Conservation (phyloP, 179 eudicot genomes). For the Amaranthus tricolor region DNA sequence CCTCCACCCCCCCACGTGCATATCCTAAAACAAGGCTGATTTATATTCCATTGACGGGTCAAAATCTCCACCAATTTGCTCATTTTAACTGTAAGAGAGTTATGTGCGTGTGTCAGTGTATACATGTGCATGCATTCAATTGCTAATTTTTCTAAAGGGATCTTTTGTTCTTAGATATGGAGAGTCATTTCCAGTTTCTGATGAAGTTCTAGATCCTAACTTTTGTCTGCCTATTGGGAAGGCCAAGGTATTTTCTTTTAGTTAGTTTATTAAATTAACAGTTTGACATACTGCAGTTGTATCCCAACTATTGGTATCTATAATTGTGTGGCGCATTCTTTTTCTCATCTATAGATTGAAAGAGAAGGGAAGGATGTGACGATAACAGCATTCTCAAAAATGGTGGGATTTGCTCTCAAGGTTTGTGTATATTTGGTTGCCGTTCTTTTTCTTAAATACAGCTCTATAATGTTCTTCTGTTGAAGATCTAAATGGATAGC, state of each 20-base stretch:
- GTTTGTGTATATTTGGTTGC: slow-evolving; percentile 31
- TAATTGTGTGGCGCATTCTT: background rate
- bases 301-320: background rate
- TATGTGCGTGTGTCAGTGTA: background rate
- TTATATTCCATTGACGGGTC: too few species aligned
- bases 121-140: background rate
- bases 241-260: slow-evolving; percentile 56
- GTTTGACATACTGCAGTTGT: background rate
- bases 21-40: too few species aligned
- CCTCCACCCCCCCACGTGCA: too few species aligned
- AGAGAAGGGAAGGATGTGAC: slow-evolving; percentile 87
- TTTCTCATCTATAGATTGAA: slow-evolving; percentile 48
- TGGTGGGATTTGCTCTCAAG: slow-evolving; percentile 95
- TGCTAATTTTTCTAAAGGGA: background rate
- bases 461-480: background rate
- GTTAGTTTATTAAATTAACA: background rate
- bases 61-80: too few species aligned
- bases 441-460: background rate
- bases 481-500: background rate
- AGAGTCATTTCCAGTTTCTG: slow-evolving; percentile 82
- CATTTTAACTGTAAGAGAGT: too few species aligned
- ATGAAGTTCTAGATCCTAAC: slow-evolving; percentile 77
- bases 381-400: slow-evolving; percentile 78
- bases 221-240: slow-evolving; percentile 82
- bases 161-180: slow-evolving; percentile 58